phyloP scores from a whole-genome alignment of 2,329 filamentous ascomycete genomes.

The Colletotrichum incanum region DNA sequence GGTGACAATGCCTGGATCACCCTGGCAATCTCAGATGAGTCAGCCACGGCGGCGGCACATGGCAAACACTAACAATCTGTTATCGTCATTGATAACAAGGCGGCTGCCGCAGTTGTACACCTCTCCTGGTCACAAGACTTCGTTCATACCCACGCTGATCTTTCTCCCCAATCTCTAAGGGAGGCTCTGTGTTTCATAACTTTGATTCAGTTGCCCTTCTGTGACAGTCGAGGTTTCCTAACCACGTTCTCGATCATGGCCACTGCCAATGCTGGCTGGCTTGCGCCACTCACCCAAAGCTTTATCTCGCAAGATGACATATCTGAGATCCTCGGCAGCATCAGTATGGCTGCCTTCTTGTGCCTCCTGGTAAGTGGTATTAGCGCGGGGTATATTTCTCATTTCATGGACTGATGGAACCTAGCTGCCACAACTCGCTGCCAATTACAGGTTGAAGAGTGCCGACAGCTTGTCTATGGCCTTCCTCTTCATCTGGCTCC shows the following conservation, averaged over 20 bases:
- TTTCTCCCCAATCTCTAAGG: background rate
- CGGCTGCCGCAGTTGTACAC: too few relatives aligned
- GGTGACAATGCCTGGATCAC: background rate
- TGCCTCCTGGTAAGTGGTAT: constrained; percentile 18
- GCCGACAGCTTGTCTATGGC: constrained; percentile 39
- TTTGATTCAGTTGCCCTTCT: background rate
- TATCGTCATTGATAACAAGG: constrained; percentile 24
- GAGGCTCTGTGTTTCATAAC: too few relatives aligned
- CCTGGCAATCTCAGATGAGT: constrained; percentile 8
- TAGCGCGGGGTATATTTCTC: rapidly evolving
- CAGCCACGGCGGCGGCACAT: constrained; percentile 7
- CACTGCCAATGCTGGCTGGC: background rate
- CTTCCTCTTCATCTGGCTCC: constrained; percentile 30
- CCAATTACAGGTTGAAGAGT: constrained; percentile 29
- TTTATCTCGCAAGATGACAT: constrained; percentile 8
- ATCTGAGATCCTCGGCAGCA: constrained; percentile 36
- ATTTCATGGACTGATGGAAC: background rate
- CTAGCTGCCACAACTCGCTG: constrained; percentile 28
- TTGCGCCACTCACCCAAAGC: background rate
- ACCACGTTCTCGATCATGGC: background rate
- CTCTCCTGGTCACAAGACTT: background rate
- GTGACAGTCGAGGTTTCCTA: background rate
- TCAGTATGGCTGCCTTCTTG: constrained; percentile 40
- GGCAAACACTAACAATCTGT: background rate
- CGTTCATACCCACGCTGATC: background rate